These are phyloP conservation scores for Theobroma grandiflorum DNA, from an alignment of 441 rosid genomes.

Conservation along the genomic window DNA sequence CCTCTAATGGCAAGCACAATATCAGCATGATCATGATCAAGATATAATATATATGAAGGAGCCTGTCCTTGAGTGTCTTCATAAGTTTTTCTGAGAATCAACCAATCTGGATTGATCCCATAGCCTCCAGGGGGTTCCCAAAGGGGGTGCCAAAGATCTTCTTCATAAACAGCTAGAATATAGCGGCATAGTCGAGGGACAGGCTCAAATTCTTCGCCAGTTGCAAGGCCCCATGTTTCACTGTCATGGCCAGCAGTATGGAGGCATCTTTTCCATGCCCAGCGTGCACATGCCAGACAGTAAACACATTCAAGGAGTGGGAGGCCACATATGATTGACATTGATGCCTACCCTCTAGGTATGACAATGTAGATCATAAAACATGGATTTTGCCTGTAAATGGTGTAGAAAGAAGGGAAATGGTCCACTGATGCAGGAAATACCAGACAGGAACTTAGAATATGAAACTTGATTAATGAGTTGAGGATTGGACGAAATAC, in stretches of 20 bases:
- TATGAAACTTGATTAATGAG: neutral
- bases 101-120: conserved; percentile 77
- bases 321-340: conserved; percentile 86
- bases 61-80: conserved; percentile 74
- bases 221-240: conserved; percentile 86
- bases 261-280: conserved; percentile 93
- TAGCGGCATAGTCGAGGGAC: conserved; percentile 81
- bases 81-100: conserved; percentile 62
- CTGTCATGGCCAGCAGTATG: conserved; percentile 91
- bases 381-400: conserved; percentile 16
- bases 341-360: conserved; percentile 37
- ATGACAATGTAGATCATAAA: conserved; percentile 18
- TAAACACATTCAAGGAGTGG: conserved; percentile 92
- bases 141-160: conserved; percentile 71
- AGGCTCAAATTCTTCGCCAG: conserved; percentile 83
- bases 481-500: conserved; percentile 10
- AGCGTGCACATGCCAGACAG: conserved; percentile 89
- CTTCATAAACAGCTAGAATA: conserved; percentile 83
- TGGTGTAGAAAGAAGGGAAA: conserved; percentile 10
- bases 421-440: neutral
- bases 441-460: neutral
- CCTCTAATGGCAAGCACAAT: conserved; percentile 82
- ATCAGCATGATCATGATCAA: conserved; percentile 76
- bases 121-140: conserved; percentile 96
- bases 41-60: conserved; percentile 79